A percentile compares a stretch with the other conserved stretches of the same genome.
These are phyloP conservation scores for Colletotrichum lupini DNA, from an alignment of 2,329 filamentous ascomycete genomes.

Conservation along the genomic window DNA sequence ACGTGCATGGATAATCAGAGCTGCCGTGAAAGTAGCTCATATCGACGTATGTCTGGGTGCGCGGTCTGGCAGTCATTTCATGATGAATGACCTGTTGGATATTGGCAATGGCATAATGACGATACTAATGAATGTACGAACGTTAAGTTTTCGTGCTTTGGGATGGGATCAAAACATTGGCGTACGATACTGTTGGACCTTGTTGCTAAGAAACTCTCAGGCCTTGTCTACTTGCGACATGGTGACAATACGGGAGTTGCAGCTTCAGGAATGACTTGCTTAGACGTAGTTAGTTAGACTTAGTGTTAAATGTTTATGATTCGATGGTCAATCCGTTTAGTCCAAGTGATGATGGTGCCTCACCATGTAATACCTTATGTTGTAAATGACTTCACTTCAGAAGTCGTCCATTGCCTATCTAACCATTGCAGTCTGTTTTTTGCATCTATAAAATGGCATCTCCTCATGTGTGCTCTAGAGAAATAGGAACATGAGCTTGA, in stretches of 20 bases:
- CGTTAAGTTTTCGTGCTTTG: slow-evolving; percentile 29
- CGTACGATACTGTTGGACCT: slow-evolving; percentile 1
- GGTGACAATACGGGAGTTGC: slow-evolving; percentile 12
- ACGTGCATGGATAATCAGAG: slow-evolving; percentile 5
- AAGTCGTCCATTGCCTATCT: not conserved
- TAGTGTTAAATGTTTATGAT: slow-evolving; percentile 31
- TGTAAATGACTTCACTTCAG: too few species aligned
- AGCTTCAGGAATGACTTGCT: slow-evolving; percentile 23
- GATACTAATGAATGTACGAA: slow-evolving; percentile 37
- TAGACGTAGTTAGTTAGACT: slow-evolving; percentile 30
- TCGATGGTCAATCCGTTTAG: not conserved
- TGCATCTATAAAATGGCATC: not conserved
- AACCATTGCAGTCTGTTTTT: not conserved
- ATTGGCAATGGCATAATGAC: slow-evolving; percentile 35
- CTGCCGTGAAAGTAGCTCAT: slow-evolving; percentile 4
- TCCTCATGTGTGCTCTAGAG: not conserved
- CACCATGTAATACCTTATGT: too few species aligned
- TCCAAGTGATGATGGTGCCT: not conserved
- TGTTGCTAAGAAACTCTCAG: slow-evolving; percentile 9
- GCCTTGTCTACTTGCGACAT: not conserved
- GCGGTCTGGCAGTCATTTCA: slow-evolving; percentile 26
- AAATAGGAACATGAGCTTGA: not conserved
- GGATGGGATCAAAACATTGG: slow-evolving; percentile 1
- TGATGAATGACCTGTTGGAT: slow-evolving; percentile 18
- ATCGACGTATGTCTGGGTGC: slow-evolving; percentile 31